Base-by-base conservation (phyloP, 73 alveolate genomes). In the Stentor coeruleus region DNA sequence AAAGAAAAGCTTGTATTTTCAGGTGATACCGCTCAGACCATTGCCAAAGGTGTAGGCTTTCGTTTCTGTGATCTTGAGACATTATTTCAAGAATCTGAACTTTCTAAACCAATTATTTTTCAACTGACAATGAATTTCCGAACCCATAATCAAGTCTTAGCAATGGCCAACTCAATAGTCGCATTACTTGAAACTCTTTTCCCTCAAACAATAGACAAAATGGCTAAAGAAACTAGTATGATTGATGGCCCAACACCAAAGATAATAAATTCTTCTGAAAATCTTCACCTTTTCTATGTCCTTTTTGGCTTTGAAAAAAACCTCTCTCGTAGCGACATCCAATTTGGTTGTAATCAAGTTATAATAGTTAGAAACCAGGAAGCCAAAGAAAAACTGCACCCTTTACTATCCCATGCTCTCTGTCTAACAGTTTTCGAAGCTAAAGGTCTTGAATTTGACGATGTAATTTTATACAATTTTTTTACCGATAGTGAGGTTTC, bases 1-100 rank as follows among this genome's bases (percentile, higher is more conserved):
- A 72, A 80, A 33, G 42, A 80, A 60, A 88, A 84, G 42, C 75
- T 87, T 3, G 83, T 90, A 81, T 92, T 90, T 77, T 77, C 92
- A 35, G 98, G 98, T 35, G 98, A 93, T 83, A 93, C 98, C 0
- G 98, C 98, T 20, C 87, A 93, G 59, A 93, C 96, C 33, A 93
- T 93, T 0, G 95, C 96, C 3, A 91, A 91, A 91, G 98, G 98
- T 15, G 92, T 88, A 15, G 95, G 96, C 28, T 91, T 91, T 76
- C 88, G 93, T 59, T 92, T 90, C 84, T 77, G 87, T 40, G 94
- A 91, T 82, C 81, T 92, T 3, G 83, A 87, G 77, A 39, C 85
- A 35, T 73, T 90, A 14, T 90, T 90, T 82, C 36, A 77, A 82
- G 3, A 83, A 59, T 26, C 39, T 42, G 58, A 55, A 37, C 36